Evolutionary conservation across 2,329 filamentous ascomycete species (phyloP), one percentile per base, ranked within the genome.

Genomic region (Penicillium sp.): DNA sequence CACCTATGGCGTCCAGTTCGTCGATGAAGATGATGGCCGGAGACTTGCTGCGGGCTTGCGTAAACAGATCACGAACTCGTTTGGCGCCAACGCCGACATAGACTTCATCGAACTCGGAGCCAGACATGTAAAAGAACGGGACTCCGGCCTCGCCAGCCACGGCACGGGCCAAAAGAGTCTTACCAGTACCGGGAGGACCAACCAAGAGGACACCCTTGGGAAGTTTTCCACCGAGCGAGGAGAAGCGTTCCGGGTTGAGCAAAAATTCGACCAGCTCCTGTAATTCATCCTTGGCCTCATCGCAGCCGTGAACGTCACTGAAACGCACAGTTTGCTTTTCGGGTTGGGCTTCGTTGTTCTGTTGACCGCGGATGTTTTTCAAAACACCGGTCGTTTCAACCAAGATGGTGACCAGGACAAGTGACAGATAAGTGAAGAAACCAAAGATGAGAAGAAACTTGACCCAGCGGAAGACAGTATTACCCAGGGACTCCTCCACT

Each of bases 81-180:
- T 98, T 95, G 39, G 90, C 90, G 65, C 90, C 90, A 46, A 98
- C 93, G 65, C 93, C 93, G 33, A 98, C 94, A 64, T 96, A 98
- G 45, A 98, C 86, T 71, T 98, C 93, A 64, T 98, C 93, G 65
- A 98, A 98, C 68, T 98, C 93, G 49, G 89, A 95, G 43, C 93
- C 93, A 64, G 93, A 98, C 91, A 98, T 97, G 79, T 96, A 98
- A 78, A 97, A 98, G 78, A 98, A 98, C 1, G 93, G 93, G 13
- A 98, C 93, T 47, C 91, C 93, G 46, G 93, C 90, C 74, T 98
- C 93, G 45, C 93, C 93, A 41, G 93, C 93, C 51, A 98, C 93
- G 47, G 93, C 94, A 62, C 93, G 85, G 54, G 93, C 93, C 52
- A 98, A 81, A 36, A 98, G 81, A 9, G 93, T 98, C 74, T 98